Conservation (phyloP, 306 rosid species). For the Alnus rubra region DNA sequence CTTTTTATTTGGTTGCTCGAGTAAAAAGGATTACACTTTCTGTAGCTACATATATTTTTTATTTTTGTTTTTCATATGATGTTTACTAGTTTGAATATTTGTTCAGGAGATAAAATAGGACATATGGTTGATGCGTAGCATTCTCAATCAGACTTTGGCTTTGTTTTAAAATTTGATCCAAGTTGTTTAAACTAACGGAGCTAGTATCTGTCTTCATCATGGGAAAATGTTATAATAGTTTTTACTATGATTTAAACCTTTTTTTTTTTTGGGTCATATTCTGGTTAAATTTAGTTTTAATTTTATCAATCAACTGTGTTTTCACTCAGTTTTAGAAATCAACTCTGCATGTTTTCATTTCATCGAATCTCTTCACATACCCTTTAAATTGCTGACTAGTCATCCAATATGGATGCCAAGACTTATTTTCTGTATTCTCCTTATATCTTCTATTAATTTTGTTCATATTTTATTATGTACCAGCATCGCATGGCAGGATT, state of each 20-base stretch:
- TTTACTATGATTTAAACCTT: not conserved
- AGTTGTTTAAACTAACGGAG: not conserved
- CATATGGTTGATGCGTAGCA: not conserved
- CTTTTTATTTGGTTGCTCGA: slow-evolving; percentile 6
- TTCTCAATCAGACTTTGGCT: not conserved
- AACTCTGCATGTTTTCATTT: not conserved
- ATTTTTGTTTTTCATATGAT: not conserved
- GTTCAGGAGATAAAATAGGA: not conserved
- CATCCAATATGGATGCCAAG: slow-evolving; percentile 3
- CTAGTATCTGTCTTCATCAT: not conserved
- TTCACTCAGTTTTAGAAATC: not conserved
- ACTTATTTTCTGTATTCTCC: slow-evolving; percentile 11
- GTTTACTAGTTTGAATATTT: not conserved
- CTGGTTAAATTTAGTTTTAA: not conserved
- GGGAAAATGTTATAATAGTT: not conserved
- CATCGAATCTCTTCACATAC: not conserved
- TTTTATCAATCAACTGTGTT: not conserved
- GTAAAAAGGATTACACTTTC: not conserved
- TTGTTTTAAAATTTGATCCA: not conserved
- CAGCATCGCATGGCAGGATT: slow-evolving; percentile 99
- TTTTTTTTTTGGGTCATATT: not conserved
- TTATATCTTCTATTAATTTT: slow-evolving; percentile 5
- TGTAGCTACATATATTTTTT: not conserved
- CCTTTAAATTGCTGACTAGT: slow-evolving; percentile 3
- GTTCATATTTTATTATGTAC: slow-evolving; percentile 38